These are phyloP conservation scores for Trametes maxima DNA, from an alignment of 768 basidiomycete species.

Conservation along the genomic window DNA sequence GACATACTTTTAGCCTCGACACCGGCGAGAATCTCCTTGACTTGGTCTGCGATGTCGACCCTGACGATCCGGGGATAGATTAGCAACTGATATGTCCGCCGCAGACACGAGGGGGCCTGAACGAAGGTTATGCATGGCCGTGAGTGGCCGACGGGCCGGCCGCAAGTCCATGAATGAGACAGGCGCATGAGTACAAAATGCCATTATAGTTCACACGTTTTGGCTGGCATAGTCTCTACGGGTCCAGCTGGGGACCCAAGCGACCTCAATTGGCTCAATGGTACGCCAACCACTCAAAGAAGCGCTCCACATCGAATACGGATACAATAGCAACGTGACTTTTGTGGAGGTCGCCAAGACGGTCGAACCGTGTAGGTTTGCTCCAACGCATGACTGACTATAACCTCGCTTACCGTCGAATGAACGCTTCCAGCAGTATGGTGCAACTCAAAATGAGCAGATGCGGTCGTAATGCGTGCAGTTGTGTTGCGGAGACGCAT, in stretches of 20 bases:
- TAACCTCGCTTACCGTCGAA: background rate
- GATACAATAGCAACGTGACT: conserved; percentile 1
- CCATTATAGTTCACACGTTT: too few species aligned
- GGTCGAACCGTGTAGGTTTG: background rate
- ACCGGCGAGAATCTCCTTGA: conserved; percentile 73
- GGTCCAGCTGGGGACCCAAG: too few species aligned
- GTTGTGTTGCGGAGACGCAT: too few species aligned
- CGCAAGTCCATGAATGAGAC: background rate
- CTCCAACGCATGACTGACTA: background rate
- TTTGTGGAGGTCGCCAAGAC: background rate
- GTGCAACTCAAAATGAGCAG: background rate
- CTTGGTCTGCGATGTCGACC: conserved; percentile 92
- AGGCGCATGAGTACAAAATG: too few species aligned
- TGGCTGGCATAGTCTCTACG: too few species aligned
- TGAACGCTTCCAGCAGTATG: background rate
- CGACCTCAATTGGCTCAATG: too few species aligned
- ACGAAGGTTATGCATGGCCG: background rate
- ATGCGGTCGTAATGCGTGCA: background rate
- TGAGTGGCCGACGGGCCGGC: conserved; percentile 5
- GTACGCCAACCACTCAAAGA: too few species aligned
- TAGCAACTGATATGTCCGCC: conserved; percentile 16
- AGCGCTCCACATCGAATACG: too few species aligned
- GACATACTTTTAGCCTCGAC: conserved; percentile 78
- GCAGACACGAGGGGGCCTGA: background rate
- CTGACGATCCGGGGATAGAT: conserved; percentile 44